Evolutionary conservation across 2,329 filamentous ascomycete species (phyloP).

Genomic region (Curvularia spicifera): DNA sequence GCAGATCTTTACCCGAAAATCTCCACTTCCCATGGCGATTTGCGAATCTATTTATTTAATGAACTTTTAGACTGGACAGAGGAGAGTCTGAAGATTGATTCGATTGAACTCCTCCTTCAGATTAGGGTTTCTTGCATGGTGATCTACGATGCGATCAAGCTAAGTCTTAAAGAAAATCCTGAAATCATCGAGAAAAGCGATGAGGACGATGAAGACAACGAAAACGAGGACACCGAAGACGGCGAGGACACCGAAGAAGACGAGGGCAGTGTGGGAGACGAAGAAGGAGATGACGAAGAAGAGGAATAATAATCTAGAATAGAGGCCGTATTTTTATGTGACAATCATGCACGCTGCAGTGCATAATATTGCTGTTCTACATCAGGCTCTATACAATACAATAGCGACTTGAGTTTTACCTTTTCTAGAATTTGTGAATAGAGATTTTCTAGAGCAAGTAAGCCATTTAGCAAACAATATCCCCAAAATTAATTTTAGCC

Average conservation of each 20-base stretch:
- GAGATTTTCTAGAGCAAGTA: not conserved
- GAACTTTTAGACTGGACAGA: not conserved
- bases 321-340: not conserved
- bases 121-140: not conserved
- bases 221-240: not conserved
- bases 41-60: not conserved
- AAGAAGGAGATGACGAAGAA: too few species aligned
- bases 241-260: too few species aligned
- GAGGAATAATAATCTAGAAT: not conserved
- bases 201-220: not conserved
- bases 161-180: not conserved
- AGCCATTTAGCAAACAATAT: not conserved
- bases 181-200: not conserved
- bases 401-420: not conserved
- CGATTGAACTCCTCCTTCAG: not conserved
- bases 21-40: not conserved
- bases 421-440: not conserved
- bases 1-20: not conserved
- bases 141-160: not conserved
- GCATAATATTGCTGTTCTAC: not conserved
- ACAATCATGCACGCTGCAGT: not conserved
- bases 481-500: not conserved
- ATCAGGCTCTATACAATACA: not conserved
- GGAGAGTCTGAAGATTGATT: rapidly evolving
- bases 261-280: too few species aligned